Evolutionary conservation across 108 stramenopile genomes (phyloP), one percentile per base, ranked within the genome.

Genomic region (Halocafeteria seosinensis): DNA sequence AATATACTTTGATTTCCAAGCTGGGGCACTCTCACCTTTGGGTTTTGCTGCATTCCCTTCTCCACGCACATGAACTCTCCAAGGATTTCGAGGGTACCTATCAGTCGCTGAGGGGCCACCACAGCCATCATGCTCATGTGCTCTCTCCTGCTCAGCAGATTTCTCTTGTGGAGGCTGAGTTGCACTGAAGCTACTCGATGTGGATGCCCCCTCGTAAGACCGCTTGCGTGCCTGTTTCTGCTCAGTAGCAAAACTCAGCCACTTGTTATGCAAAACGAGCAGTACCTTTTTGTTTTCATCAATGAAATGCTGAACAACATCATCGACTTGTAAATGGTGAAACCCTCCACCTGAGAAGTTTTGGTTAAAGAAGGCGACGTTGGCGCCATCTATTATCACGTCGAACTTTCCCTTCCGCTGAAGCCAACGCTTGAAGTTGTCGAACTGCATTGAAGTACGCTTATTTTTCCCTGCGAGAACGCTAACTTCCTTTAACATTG

Each of bases 361-460:
- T 63, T 84, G 72, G 66, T 95, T 80, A 68, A 67, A 91, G 78
- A 92, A 94, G 0, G 92, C 94, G 31, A 95, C 81, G 77, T 99
- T 99, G 21, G 97, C 97, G 1, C 91, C 93, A 76, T 99, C 97
- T 59, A 99, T 76, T n/a, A 95, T 30, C 26, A 75, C 53, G 53
- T 79, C 71, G 32, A 2, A 8, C 34, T 33, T 17, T 2, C 57
- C 57, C 34, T 24, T 6, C 11, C 2, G 5, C 17, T 2, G 17
- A 33, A 59, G 57, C 21, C 2, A 59, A 11, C 13, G 2, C 57
- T 30, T 6, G 57, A 59, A 59, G 13, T 11, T 21, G 27, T 8
- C 57, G 57, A 59, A 59, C 12, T 3, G 27, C 12, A 35, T 17
- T 2, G 17, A 17, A 33, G 1, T 6, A 12, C 25, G 2, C 27